Evolutionary conservation across 495 filamentous ascomycete genomes (phyloP), one percentile per base, ranked within the genome.

Genomic region (Penicillium angulare): DNA sequence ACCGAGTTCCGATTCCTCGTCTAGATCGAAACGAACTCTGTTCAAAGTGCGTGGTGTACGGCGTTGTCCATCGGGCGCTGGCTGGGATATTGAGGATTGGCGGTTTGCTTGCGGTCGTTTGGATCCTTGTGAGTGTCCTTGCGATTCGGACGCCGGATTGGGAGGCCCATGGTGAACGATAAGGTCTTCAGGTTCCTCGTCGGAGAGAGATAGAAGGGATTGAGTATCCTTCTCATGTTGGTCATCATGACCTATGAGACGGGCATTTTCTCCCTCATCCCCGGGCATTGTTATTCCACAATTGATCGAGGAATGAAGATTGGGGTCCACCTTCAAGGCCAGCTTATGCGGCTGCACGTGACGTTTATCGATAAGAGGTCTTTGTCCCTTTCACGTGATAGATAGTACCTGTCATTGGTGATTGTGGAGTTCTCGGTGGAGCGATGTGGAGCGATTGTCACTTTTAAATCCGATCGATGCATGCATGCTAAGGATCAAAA

Each of bases 11-110:
- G 52, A 39, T 10, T 59, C 62, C 18, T 74, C 68, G 4, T 79
- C 73, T n/a, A 95, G 74, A 42, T 96, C 85, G 69, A 98, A 98
- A 47, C 89, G 85, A 27, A 98, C 93, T 29, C 91, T 80, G 63
- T 92, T 89, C 8, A 84, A 80, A 1, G 90, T 97, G 38, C 92
- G 79, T 18, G 91, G 89, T 9, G 83, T 82, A 23, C 81, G 75
- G 32, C 76, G 80, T 21, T 71, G 65, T 53, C 76, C 74, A 43
- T 75, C 68, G 3, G 59, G 53, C 3, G 59, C 46, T n/a, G 68
- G 68, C 22, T 61, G 71, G 12, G 69, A 74, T 50, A 77, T 71
- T 26, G 73, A 78, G 47, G 75, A 79, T 55, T 72, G 75, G 36
- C 57, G 69, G 31, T 60, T 60, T 50, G 50, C 27, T 35, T 66